Conservation (phyloP, 2,329 filamentous ascomycete species). For the Curvularia sp. region DNA sequence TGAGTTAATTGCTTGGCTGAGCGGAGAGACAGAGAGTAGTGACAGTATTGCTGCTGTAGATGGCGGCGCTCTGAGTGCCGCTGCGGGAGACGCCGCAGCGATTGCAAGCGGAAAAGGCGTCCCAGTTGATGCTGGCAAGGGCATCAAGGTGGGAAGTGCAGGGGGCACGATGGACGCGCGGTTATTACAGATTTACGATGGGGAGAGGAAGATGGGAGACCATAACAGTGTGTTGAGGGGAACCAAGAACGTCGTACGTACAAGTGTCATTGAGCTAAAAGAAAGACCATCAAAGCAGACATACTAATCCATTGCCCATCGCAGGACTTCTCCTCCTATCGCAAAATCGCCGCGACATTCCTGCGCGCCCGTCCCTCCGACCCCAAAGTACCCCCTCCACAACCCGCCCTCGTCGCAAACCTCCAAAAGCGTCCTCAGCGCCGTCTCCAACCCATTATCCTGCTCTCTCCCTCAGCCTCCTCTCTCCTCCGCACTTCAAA, state of each 20-base stretch:
- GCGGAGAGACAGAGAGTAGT: conserved; percentile 79
- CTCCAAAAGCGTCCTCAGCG: conserved; percentile 51
- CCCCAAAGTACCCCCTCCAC: conserved; percentile 47
- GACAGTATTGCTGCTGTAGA: conserved; percentile 90
- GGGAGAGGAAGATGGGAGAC: conserved; percentile 90
- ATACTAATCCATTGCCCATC: conserved; percentile 16
- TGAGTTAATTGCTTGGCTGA: conserved; percentile 91
- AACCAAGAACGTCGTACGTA: conserved; percentile 81
- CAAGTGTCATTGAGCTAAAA: background rate
- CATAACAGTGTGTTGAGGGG: conserved; percentile 87
- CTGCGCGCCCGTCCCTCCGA: conserved; percentile 62
- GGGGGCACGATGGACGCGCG: conserved; percentile 72
- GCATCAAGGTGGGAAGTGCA: conserved; percentile 46
- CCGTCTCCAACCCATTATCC: conserved; percentile 81
- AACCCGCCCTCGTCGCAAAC: conserved; percentile 50
- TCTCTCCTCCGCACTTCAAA: conserved; percentile 95
- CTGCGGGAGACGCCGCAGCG: conserved; percentile 60
- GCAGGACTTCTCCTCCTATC: conserved; percentile 92
- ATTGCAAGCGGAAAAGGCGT: conserved; percentile 59
- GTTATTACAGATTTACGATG: conserved; percentile 86
- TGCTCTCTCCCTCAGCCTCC: conserved; percentile 94
- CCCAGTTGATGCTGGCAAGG: conserved; percentile 44
- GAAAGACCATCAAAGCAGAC: background rate
- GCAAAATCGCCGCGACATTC: conserved; percentile 82
- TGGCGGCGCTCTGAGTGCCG: conserved; percentile 61